Base-by-base conservation (phyloP, 2,329 filamentous ascomycete genomes). In the Colletotrichum lupini region DNA sequence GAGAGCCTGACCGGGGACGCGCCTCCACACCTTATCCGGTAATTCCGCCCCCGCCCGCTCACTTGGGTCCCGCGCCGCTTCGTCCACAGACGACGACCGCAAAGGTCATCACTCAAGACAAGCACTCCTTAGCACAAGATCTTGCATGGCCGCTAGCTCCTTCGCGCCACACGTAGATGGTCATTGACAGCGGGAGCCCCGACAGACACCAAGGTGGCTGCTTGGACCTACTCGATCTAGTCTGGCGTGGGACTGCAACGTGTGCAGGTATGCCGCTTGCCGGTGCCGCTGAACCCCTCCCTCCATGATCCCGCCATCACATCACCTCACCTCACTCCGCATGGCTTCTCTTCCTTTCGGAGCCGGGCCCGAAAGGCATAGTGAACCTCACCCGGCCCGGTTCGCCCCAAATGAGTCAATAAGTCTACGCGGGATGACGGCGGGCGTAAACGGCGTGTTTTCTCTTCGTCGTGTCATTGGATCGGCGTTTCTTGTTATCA, bases 201-300 rank as follows among this genome's bases (percentile, higher is more conserved):
- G 9, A 60, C 5, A 42, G 8, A n/a, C 42, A 7, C 7, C 37
- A 19, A n/a, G 22, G 11, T 28, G 3, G 12, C 35, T 16, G 64
- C 32, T 28, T 68, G 64, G 64, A 63, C 57, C 52, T 68, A 16
- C 68, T 72, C 22, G 16, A 68, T 57, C n/a, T 22, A 28, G 65
- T 58, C 26, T 59, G 55, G 67, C 55, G 55, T 53, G 26, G 5
- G 37, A 42, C 14, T 8, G 37, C 1, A 42, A 7, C 14, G 26
- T 67, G 12, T 28, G 24, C 26, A 42, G 37, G 52, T 19, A 30
- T n/a, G 68, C 49, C 56, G 32, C 30, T n/a, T 30, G 62, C 28
- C 28, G 53, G 53, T 66, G n/a, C 61, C 42, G 24, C 42, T 46
- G 11, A 22, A 24, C 60, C 14, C 52, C 14, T 42, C 16, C 35